Percentiles rank a stretch among this genome's conserved stretches.
Conservation (phyloP, 768 basidiomycete species). For the Tylopilus sp. region DNA sequence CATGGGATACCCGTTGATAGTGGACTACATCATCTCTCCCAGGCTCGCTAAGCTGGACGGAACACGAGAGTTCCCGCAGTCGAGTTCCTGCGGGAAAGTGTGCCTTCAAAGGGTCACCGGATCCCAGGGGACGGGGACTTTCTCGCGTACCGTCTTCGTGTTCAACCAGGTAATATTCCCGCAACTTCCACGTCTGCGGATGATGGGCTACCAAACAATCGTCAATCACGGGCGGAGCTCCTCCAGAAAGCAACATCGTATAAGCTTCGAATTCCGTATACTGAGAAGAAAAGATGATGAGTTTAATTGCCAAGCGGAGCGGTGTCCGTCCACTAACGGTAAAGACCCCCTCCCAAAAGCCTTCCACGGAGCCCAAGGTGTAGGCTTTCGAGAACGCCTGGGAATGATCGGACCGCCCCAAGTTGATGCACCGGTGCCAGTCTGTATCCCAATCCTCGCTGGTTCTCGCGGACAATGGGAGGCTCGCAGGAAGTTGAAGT, state of each 20-base stretch:
- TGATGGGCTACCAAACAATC: conserved; percentile 77
- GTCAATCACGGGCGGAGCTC: conserved; percentile 60
- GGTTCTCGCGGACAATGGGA: conserved; percentile 13
- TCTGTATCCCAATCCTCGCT: conserved; percentile 67
- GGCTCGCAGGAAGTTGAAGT: conserved; percentile 14
- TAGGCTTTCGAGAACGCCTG: conserved; percentile 46
- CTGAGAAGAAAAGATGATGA: conserved; percentile 34
- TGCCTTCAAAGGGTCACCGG: conserved; percentile 62
- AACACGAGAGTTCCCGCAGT: conserved; percentile 45
- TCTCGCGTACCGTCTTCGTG: conserved; percentile 20
- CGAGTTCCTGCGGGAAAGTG: conserved; percentile 55
- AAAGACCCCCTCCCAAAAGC: conserved; percentile 79
- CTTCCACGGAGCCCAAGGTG: conserved; percentile 66
- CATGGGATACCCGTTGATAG: conserved; percentile 28
- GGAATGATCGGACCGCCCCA: conserved; percentile 32
- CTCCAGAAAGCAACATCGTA: conserved; percentile 69
- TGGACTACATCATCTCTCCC: conserved; percentile 29
- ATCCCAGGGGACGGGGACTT: conserved; percentile 37
- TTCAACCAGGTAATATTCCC: conserved; percentile 62
- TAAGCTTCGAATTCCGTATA: conserved; percentile 87
- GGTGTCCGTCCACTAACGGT: conserved; percentile 46
- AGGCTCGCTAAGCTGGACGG: conserved; percentile 47
- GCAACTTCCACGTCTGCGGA: conserved; percentile 85
- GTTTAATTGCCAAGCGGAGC: background rate
- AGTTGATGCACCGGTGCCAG: conserved; percentile 56